phyloP scores from a whole-genome alignment of 495 filamentous ascomycete species.

The Aspergillus homomorphus region DNA sequence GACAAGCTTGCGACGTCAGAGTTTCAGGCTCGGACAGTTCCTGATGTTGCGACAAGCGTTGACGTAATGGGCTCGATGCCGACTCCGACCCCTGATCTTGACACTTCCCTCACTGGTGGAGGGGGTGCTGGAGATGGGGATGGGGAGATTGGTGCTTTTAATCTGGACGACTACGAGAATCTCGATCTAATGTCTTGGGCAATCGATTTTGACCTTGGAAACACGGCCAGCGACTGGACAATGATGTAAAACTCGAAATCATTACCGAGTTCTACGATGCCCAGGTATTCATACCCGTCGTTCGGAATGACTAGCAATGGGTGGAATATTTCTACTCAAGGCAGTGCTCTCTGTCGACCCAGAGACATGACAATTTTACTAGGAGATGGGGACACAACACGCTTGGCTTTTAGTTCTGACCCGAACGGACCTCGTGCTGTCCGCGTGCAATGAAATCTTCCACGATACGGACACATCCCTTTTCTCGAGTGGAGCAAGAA shows the following conservation, averaged over 20 bases:
- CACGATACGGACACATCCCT: too few relatives aligned
- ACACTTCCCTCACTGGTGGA: slow-evolving; percentile 6
- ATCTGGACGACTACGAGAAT: slow-evolving; percentile 17
- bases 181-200: slow-evolving; percentile 18
- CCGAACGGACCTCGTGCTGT: too few relatives aligned
- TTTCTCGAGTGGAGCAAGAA: too few relatives aligned
- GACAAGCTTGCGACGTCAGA: slow-evolving; percentile 12
- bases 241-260: slow-evolving; percentile 12
- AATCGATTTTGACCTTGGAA: slow-evolving; percentile 17
- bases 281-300: too few relatives aligned
- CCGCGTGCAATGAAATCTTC: too few relatives aligned
- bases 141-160: slow-evolving; percentile 14
- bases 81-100: slow-evolving; percentile 6
- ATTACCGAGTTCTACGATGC: neutral
- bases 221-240: slow-evolving; percentile 12
- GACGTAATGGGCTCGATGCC: slow-evolving; percentile 8
- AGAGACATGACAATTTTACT: too few relatives aligned
- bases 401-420: too few relatives aligned
- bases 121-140: neutral
- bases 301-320: too few relatives aligned
- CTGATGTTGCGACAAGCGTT: slow-evolving; percentile 10
- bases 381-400: too few relatives aligned
- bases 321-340: too few relatives aligned
- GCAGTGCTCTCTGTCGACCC: too few relatives aligned
- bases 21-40: slow-evolving; percentile 1